Evolutionary conservation across 108 stramenopile genomes (phyloP), one percentile per base, ranked within the genome.

Genomic region (Skeletonema potamos): DNA sequence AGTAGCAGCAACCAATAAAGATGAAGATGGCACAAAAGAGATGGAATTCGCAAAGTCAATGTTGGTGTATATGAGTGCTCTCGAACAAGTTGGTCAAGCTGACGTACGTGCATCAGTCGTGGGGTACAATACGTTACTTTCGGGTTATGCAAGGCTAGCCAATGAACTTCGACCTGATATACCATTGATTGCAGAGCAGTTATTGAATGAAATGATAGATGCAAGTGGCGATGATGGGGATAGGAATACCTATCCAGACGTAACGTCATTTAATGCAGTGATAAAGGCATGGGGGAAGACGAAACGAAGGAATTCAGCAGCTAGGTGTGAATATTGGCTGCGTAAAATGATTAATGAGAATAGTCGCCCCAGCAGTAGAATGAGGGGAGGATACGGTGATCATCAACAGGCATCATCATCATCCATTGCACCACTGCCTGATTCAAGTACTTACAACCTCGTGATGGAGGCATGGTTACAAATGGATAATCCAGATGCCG

Each of bases 261-360:
- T 84, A 6, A 62, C 70, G 33, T 86, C 86, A 1, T 89, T 74
- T 44, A 86, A 85, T 71, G 86, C 83, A 27, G 68, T 92, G 2
- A 89, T 92, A 44, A 66, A 74, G 57, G 90, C 90, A 44, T 92
- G 90, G 90, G 76, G 77, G 9, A 84, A 77, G 55, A 74, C 90
- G 0, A 73, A 58, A 13, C 75, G 84, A 36, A 56, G 61, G 9
- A 86, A 84, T 55, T 68, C 84, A 26, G 89, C 84, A 32, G 68
- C 74, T 66, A 76, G 89, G 3, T 85, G 84, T 18, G 51, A 74
- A 54, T 94, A 82, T 79, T 94, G 90, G 93, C 76, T 94, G 4
- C 66, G 80, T 22, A 76, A 86, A 54, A 84, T 89, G 64, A 87
- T 89, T 70, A 62, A 74, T 9, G 82, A 77, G 33, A 66, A 34